These are phyloP conservation scores for Chlamydomonas incerta DNA, from an alignment of 139 green algal genomes.

Conservation along the genomic window DNA sequence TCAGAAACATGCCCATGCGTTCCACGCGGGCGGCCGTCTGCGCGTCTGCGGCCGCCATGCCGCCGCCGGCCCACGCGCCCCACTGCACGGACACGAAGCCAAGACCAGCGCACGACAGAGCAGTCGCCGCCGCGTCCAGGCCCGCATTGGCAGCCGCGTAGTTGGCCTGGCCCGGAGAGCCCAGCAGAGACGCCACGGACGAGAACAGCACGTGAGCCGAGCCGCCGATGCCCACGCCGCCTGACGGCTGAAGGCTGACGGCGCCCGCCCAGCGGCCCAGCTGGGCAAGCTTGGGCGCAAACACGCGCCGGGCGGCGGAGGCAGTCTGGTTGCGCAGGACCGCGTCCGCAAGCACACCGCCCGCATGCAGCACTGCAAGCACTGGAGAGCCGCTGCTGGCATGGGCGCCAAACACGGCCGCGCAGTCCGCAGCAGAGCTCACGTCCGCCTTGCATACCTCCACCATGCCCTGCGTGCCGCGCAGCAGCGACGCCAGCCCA, in stretches of 20 bases:
- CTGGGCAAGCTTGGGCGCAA: slow-evolving; percentile 66
- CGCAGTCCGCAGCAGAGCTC: slow-evolving; percentile 13
- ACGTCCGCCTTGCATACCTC: slow-evolving; percentile 36
- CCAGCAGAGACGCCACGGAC: slow-evolving; percentile 74
- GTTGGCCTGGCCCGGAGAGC: slow-evolving; percentile 84
- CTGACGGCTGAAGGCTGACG: slow-evolving; percentile 42
- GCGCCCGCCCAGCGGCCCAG: slow-evolving; percentile 1
- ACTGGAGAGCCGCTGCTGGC: neutral
- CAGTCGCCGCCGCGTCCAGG: slow-evolving; percentile 66
- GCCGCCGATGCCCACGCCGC: neutral
- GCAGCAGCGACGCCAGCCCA: neutral
- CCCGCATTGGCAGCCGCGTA: slow-evolving; percentile 85
- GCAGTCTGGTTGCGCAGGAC: slow-evolving; percentile 64
- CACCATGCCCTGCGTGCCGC: neutral
- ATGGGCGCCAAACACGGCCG: neutral
- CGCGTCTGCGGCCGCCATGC: slow-evolving; percentile 55
- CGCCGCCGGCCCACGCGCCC: slow-evolving; percentile 80
- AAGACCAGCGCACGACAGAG: slow-evolving; percentile 47
- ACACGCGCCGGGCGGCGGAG: slow-evolving; percentile 48
- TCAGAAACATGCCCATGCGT: slow-evolving; percentile 64
- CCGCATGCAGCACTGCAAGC: slow-evolving; percentile 67
- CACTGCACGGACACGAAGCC: slow-evolving; percentile 77
- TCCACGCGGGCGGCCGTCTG: slow-evolving; percentile 44
- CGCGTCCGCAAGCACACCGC: slow-evolving; percentile 73
- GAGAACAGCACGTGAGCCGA: slow-evolving; percentile 72